phyloP scores from a whole-genome alignment of 2,329 filamentous ascomycete species.

The Trematosphaeria pertusa region DNA sequence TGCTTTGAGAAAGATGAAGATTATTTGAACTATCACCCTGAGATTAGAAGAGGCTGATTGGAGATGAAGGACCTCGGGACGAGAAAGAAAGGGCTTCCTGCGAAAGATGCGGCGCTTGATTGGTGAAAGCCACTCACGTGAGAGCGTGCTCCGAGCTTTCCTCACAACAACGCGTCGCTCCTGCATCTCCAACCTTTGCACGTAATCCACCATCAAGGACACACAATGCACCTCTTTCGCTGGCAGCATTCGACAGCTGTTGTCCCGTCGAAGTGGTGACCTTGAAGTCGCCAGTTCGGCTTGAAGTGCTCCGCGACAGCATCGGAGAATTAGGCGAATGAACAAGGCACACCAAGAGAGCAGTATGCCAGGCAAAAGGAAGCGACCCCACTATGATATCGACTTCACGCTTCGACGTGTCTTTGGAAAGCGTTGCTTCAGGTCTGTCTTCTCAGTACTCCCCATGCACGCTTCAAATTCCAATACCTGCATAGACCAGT shows the following conservation, averaged over 20 bases:
- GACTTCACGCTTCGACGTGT: conserved; percentile 76
- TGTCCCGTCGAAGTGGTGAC: too few species aligned
- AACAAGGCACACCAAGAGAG: too few species aligned
- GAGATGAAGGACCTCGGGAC: too few species aligned
- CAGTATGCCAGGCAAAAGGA: conserved; percentile 41
- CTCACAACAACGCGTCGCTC: conserved; percentile 14
- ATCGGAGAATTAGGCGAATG: too few species aligned
- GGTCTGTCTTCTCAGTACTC: conserved; percentile 55
- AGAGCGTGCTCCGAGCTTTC: conserved; percentile 21
- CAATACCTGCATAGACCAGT: conserved; percentile 65
- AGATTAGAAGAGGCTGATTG: too few species aligned
- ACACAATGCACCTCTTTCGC: not conserved
- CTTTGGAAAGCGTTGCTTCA: conserved; percentile 76
- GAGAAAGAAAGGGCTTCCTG: too few species aligned
- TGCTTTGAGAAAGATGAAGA: too few species aligned
- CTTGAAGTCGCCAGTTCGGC: too few species aligned
- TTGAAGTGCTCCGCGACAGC: too few species aligned
- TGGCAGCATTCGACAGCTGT: not conserved
- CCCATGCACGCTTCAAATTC: not conserved
- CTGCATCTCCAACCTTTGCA: conserved; percentile 9
- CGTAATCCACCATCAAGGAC: not conserved
- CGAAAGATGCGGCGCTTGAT: too few species aligned
- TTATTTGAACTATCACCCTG: too few species aligned
- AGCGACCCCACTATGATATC: conserved; percentile 60
- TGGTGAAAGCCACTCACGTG: conserved; percentile 23